Conservation (phyloP, 2,329 filamentous ascomycete species). For the Massarina eburnea region DNA sequence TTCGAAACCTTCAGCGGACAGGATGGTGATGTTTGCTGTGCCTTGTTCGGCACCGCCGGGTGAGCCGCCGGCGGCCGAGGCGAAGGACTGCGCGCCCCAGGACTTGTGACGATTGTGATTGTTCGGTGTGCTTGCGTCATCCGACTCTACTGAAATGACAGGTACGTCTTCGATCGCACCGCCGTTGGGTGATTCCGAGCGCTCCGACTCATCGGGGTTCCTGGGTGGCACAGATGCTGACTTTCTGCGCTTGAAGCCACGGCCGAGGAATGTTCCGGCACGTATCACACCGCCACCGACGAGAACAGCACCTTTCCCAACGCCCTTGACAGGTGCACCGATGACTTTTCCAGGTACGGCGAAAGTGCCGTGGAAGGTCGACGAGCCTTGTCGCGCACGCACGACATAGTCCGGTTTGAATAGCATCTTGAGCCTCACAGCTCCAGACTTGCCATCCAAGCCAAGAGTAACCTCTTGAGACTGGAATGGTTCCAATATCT, state of each 20-base stretch:
- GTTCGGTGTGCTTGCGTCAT: conserved; percentile 16
- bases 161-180: conserved; percentile 30
- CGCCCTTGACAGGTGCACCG: conserved; percentile 92
- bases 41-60: conserved; percentile 64
- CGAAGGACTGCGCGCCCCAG: conserved; percentile 46
- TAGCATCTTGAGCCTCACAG: conserved; percentile 77
- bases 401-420: conserved; percentile 94
- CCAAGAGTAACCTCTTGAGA: conserved; percentile 72
- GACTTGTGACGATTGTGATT: conserved; percentile 39
- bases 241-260: conserved; percentile 76
- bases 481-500: conserved; percentile 80
- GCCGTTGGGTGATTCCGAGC: conserved; percentile 48
- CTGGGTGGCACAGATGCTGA: conserved; percentile 47
- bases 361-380: conserved; percentile 91
- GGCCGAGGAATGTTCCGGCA: conserved; percentile 86
- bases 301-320: conserved; percentile 71
- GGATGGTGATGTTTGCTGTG: conserved; percentile 75
- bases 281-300: conserved; percentile 81
- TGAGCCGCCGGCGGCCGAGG: conserved; percentile 33
- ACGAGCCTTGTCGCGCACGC: conserved; percentile 82
- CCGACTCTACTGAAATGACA: conserved; percentile 35
- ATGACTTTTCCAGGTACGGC: conserved; percentile 85
- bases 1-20: conserved; percentile 78
- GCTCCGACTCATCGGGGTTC: conserved; percentile 42
- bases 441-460: conserved; percentile 87